These are phyloP conservation scores for Rhododendron henanense DNA, from an alignment of 148 eudicot species.

Conservation along the genomic window DNA sequence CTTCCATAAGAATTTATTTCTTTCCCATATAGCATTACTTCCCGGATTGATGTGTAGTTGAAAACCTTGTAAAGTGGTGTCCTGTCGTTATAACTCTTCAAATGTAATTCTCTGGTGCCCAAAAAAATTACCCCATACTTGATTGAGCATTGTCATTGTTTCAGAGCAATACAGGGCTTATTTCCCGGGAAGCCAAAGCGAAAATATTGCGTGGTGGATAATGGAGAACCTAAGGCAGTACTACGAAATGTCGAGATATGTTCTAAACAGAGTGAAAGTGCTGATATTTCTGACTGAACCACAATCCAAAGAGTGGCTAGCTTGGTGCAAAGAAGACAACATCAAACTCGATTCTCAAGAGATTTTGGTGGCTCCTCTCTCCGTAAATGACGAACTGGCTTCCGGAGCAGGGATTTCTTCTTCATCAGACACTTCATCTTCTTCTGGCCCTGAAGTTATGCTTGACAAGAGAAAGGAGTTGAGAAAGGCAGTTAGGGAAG, in stretches of 20 bases:
- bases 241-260: slow-evolving; percentile 69
- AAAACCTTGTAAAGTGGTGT: background rate
- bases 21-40: background rate
- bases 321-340: slow-evolving; percentile 86
- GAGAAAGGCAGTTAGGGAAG: slow-evolving; percentile 68
- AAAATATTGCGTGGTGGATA: slow-evolving; percentile 95
- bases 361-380: slow-evolving; percentile 70
- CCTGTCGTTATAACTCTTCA: background rate
- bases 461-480: slow-evolving; percentile 57
- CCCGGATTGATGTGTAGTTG: background rate
- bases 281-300: slow-evolving; percentile 74
- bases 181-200: slow-evolving; percentile 62
- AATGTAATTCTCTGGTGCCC: background rate
- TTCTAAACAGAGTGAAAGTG: slow-evolving; percentile 79
- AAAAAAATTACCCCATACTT: background rate
- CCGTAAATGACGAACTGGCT: slow-evolving; percentile 89
- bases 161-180: slow-evolving; percentile 67
- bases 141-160: slow-evolving; percentile 8
- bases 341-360: slow-evolving; percentile 44
- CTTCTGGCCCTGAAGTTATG: slow-evolving; percentile 67
- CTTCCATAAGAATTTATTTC: too few species aligned
- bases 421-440: slow-evolving; percentile 31
- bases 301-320: slow-evolving; percentile 87
- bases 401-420: slow-evolving; percentile 78
- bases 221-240: slow-evolving; percentile 96